phyloP scores from a whole-genome alignment of 495 filamentous ascomycete genomes.

The Friedmanniomyces endolithicus region DNA sequence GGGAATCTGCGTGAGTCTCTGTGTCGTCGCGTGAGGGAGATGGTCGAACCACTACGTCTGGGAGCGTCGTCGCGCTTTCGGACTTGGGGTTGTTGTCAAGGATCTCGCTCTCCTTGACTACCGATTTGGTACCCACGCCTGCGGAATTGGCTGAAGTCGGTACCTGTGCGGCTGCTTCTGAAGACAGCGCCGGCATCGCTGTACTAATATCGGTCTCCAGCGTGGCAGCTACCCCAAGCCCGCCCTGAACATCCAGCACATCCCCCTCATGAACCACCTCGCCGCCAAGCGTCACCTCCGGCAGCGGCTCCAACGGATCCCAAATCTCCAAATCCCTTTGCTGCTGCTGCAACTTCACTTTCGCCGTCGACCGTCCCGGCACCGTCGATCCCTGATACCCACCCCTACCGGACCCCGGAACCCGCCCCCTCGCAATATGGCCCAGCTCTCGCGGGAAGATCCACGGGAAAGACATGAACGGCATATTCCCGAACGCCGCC shows the following conservation, averaged over 20 bases:
- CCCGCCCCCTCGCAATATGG: conserved; percentile 8
- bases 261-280: conserved; percentile 6
- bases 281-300: conserved; percentile 1
- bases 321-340: background rate
- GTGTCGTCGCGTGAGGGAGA: too few relatives aligned
- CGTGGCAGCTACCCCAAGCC: too few relatives aligned
- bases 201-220: too few relatives aligned
- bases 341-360: background rate
- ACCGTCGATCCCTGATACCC: background rate
- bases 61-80: background rate
- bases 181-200: too few relatives aligned
- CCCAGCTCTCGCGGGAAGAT: conserved; percentile 64
- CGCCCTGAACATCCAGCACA: background rate
- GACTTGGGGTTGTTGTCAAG: background rate
- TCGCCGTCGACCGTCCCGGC: background rate
- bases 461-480: conserved; percentile 92
- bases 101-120: background rate
- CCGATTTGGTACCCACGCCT: too few relatives aligned
- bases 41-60: background rate
- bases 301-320: background rate
- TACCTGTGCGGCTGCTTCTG: background rate
- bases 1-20: too few relatives aligned
- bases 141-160: too few relatives aligned
- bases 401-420: background rate
- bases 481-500: conserved; percentile 41